Evolutionary conservation across 208 protist species (phyloP), one percentile per base, ranked within the genome.

Genomic region (Leptomonas pyrrhocoris): DNA sequence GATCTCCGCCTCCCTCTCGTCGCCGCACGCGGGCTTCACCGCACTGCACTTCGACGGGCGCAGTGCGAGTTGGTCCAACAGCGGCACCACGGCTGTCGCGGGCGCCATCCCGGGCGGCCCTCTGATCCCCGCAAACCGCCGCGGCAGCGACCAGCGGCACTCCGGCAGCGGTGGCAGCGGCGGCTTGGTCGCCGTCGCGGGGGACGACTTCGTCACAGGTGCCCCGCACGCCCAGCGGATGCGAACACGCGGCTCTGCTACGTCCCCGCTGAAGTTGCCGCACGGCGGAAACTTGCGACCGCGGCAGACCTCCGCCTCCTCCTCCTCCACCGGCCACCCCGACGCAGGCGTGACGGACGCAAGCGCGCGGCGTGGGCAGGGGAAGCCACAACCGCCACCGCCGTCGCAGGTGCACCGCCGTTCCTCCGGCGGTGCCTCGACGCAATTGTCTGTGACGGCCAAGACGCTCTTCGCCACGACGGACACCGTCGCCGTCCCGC

Each of bases 41-140:
- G 57, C 38, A 1, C 64, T 50, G 40, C 62, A 67, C 40, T 66
- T 77, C 51, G 55, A 61, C 53, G 61, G 70, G 12, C 61, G 55
- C 50, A 68, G 53, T 28, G 61, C 55, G 2, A 74, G 73, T 30
- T 60, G 42, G 58, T 61, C 42, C 34, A 73, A 68, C 43, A 38
- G 60, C 19, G 50, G 27, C 34, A 11, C n/a, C 3, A 23, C 18
- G 8, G 43, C 5, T 1, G 21, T 19, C 15, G 12, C 31, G 31
- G 25, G 23, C 8, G 12, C 53, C 13, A 60, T 31, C 36, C 36
- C 31, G 18, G 28, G 27, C 46, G 11, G 38, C 15, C 1, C 43
- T 2, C 13, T 23, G 43, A 2, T 30, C 19, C 13, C 42, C 59
- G 15, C 43, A 30, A 28, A 72, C 45, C 40, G 28, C 21, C 23